These are phyloP conservation scores for Vachellia pachyceras DNA, from an alignment of 306 rosid species.

Conservation along the genomic window DNA sequence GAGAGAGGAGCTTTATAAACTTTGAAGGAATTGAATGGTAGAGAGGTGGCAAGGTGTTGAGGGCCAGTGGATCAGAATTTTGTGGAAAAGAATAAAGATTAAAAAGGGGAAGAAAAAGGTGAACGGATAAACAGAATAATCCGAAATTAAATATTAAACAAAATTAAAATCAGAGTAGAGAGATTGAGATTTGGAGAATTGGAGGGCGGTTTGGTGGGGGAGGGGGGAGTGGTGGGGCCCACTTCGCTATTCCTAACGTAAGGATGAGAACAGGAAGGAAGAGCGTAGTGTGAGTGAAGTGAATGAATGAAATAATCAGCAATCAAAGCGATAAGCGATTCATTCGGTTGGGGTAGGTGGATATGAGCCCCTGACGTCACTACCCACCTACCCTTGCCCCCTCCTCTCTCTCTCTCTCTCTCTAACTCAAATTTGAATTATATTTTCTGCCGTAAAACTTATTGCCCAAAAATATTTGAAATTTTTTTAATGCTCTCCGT, in stretches of 20 bases:
- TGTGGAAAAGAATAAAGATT: background rate
- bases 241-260: background rate
- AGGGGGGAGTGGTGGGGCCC: conserved; percentile 39
- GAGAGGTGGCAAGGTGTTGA: background rate
- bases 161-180: background rate
- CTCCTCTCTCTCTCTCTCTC: too few relatives aligned
- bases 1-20: too few relatives aligned
- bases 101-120: background rate
- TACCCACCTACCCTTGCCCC: background rate
- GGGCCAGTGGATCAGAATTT: conserved; percentile 14
- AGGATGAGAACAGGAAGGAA: conserved; percentile 15
- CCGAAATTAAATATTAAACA: background rate
- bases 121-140: background rate
- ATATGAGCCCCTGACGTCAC: background rate
- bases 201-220: conserved; percentile 47
- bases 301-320: background rate
- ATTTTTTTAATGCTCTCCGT: too few relatives aligned
- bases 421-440: too few relatives aligned
- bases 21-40: background rate
- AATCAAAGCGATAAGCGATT: too few relatives aligned
- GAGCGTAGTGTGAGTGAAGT: background rate
- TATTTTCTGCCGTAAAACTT: too few relatives aligned
- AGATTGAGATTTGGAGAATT: too few relatives aligned
- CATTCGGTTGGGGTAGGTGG: background rate
- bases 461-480: too few relatives aligned